Base-by-base conservation (phyloP, 345 rosid genomes). In the Dipteronia sinensis region DNA sequence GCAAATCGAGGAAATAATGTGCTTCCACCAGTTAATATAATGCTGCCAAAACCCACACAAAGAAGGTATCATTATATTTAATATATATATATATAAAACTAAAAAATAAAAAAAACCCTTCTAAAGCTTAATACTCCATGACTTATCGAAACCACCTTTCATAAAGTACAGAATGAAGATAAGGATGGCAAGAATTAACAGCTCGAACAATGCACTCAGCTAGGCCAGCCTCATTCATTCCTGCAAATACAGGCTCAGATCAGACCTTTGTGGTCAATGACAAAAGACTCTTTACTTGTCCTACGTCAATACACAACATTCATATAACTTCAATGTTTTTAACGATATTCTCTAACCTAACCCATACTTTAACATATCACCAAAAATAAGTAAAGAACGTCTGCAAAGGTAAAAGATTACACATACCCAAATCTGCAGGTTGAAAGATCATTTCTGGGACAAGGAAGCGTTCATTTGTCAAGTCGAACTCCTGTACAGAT, bases 151-250 rank as follows among this genome's bases (percentile, higher is more conserved):
- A 80, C 74, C 80, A 95, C 99, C 96, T 95, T 83, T 91, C 90
- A 84, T 92, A 93, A 70, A 95, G 92, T 62, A 95, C 88, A 17
- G 98, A 97, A 67, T 93, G 99, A 80, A 95, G 88, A 78, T 85
- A 88, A 65, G 97, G 82, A 76, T 92, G 96, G 78, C 99, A 93
- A 46, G 94, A 85, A 86, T 84, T 93, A 58, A 95, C 88, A 64
- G 99, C 90, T 84, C 99, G 91, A 49, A 95, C 98, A 76, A 95
- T 91, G 85, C 98, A 91, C 85, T 95, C 98, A 49, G 95, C 97
- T 53, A 95, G 90, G 81, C 99, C 99, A 51, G 98, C 99, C 89
- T 95, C 92, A 76, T 92, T 90, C 95, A 93, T 89, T 82, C 99
- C 99, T 93, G 89, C 20, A 79, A 66, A 70, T 7, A 51, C 0